Conservation (phyloP, 208 protist species). For the Acanthamoeba lugdunensis region DNA sequence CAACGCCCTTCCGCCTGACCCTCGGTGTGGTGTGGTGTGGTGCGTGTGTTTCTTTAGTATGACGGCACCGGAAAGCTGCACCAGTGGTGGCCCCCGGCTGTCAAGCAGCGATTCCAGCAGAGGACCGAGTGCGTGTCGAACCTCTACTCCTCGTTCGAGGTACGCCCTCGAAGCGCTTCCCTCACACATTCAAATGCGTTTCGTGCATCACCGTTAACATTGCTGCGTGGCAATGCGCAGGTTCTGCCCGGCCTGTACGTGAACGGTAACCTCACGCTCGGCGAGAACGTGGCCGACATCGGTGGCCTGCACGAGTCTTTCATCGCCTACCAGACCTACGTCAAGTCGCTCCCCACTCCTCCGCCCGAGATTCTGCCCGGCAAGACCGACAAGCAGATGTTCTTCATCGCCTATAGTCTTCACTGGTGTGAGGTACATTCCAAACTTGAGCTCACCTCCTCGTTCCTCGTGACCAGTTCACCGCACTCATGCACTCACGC, state of each 20-base stretch:
- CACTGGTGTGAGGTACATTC: constrained; percentile 56
- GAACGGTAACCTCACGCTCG: constrained; percentile 68
- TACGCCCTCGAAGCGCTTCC: neutral
- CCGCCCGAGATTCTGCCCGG: constrained; percentile 2
- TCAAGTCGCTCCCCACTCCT: neutral
- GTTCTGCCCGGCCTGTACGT: constrained; percentile 49
- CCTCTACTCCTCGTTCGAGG: constrained; percentile 51
- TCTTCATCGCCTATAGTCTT: constrained; percentile 61
- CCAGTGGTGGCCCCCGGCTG: constrained; percentile 41
- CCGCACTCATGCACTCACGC: neutral
- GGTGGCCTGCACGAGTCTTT: constrained; percentile 64
- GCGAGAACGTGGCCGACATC: constrained; percentile 72
- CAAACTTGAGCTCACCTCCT: neutral
- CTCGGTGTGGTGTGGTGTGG: neutral
- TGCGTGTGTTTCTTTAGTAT: neutral
- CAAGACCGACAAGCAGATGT: constrained; percentile 32
- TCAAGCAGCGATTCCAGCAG: constrained; percentile 35
- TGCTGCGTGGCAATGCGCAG: neutral
- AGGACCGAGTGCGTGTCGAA: constrained; percentile 60
- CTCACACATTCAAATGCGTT: neutral
- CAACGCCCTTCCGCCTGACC: neutral
- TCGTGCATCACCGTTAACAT: too few species aligned
- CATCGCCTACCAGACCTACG: constrained; percentile 47
- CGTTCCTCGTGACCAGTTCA: neutral
- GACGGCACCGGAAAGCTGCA: constrained; percentile 59